Evolutionary conservation across 1,139 yeast species (phyloP), one percentile per base, ranked within the genome.

Genomic region (Saccharomyces hybrid): DNA sequence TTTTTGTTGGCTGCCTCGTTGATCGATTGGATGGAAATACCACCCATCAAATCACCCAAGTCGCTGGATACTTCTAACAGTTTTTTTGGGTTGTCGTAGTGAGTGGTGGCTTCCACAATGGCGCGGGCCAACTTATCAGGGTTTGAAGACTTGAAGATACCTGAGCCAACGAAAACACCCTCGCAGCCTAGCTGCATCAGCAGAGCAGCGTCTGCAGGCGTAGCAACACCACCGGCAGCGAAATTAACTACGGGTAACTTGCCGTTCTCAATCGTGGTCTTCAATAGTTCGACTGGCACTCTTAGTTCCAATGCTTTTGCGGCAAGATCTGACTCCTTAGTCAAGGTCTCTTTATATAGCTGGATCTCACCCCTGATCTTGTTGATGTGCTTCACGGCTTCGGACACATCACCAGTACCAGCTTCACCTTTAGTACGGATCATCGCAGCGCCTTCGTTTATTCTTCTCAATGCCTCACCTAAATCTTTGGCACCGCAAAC

Each of bases 161-260:
- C 96, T 7, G 90, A 84, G n/a, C 96, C 96, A 47, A 88, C 96
- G 67, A 88, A 88, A 44, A 88, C 90, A 60, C 96, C 96, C 68
- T 88, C 95, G 69, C 90, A 85, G 12, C 96, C 96, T 64, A 87
- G 76, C 72, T 87, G 91, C 95, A 88, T 87, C 72, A 89, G 83
- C 61, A 88, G 75, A 9, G 95, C 95, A 48, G 95, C 95, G 71
- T 88, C 96, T 2, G 93, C 84, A 32, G 96, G 95, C 11, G 95
- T 86, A 11, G 95, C 95, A 54, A 88, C 86, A 60, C 96, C 96
- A 52, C 96, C 96, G 48, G 95, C 95, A 47, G 95, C 95, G 70
- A 88, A 88, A 75, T 86, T 87, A 55, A 88, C 95, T 51, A 87
- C 95, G 1, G 93, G 93, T 61, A 87, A 78, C 62, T 83, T 82